A percentile compares a stretch with the other conserved stretches of the same genome.
phyloP scores from a whole-genome alignment of 495 filamentous ascomycete genomes.

The Neurospora sp. region DNA sequence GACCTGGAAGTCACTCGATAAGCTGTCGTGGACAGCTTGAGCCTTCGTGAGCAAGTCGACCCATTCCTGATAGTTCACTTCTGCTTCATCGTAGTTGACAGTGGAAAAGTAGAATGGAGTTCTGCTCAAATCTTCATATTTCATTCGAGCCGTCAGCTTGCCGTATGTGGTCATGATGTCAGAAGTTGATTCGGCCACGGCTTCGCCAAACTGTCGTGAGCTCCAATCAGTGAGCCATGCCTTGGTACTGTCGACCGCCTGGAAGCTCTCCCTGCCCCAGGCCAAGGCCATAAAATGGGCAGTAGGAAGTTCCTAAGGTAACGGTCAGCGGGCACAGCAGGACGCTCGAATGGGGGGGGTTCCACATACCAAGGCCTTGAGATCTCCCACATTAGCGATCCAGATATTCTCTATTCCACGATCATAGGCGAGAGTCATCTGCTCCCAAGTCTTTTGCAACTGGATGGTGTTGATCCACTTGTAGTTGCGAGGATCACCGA shows the following conservation, averaged over 20 bases:
- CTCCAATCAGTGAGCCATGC: conserved; percentile 42
- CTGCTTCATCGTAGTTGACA: conserved; percentile 55
- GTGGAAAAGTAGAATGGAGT: conserved; percentile 45
- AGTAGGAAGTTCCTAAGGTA: conserved; percentile 38
- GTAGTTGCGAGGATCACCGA: conserved; percentile 46
- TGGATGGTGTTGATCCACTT: conserved; percentile 59
- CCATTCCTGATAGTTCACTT: conserved; percentile 47
- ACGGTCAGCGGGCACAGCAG: not conserved
- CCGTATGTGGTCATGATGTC: conserved; percentile 46
- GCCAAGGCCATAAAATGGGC: conserved; percentile 50
- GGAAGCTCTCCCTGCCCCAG: conserved; percentile 41
- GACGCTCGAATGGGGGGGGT: not conserved
- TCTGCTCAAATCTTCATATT: conserved; percentile 47
- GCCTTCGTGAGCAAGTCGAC: conserved; percentile 35
- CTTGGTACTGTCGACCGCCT: conserved; percentile 31
- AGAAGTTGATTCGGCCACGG: conserved; percentile 29
- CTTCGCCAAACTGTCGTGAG: conserved; percentile 16
- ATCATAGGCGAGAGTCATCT: conserved; percentile 45
- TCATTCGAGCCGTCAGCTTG: conserved; percentile 44
- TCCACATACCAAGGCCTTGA: conserved; percentile 42
- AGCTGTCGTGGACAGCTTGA: conserved; percentile 34
- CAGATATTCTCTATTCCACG: conserved; percentile 50
- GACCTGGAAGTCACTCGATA: conserved; percentile 27
- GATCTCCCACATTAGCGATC: conserved; percentile 59
- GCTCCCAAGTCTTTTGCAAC: conserved; percentile 42